A percentile compares a stretch with the other conserved stretches of the same genome.
Evolutionary conservation across 805 yeast genomes (phyloP).

Genomic region (Saccharomycopsis sp.): DNA sequence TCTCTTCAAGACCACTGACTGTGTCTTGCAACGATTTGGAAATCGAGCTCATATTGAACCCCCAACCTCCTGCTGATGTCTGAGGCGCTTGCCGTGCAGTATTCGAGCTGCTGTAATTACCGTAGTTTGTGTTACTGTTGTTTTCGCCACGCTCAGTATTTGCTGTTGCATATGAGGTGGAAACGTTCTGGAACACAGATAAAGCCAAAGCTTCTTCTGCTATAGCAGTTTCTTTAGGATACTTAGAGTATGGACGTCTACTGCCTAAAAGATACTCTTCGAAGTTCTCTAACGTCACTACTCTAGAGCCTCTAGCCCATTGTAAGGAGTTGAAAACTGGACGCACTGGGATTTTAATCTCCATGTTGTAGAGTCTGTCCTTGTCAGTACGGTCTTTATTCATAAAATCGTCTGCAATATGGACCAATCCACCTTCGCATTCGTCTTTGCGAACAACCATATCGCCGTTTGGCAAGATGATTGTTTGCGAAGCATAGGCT

Average conservation of each 20-base stretch:
- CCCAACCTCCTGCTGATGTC: conserved; percentile 31
- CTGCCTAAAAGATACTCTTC: conserved; percentile 68
- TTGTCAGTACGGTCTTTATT: conserved; percentile 25
- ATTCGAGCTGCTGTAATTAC: background rate
- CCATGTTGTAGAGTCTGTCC: conserved; percentile 66
- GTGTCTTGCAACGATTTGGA: conserved; percentile 44
- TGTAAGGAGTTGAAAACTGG: conserved; percentile 75
- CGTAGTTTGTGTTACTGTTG: background rate
- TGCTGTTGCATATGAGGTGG: background rate
- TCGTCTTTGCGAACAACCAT: conserved; percentile 48
- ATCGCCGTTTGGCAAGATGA: conserved; percentile 53
- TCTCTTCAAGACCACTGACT: conserved; percentile 46
- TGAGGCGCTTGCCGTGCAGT: background rate
- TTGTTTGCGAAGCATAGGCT: conserved; percentile 36
- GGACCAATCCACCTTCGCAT: conserved; percentile 47
- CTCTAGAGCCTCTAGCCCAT: conserved; percentile 77
- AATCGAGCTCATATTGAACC: conserved; percentile 32
- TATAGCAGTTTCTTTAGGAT: conserved; percentile 47
- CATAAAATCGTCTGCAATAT: conserved; percentile 28
- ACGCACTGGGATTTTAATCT: conserved; percentile 63
- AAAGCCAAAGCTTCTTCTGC: conserved; percentile 38
- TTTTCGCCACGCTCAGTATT: background rate
- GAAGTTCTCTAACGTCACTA: conserved; percentile 56
- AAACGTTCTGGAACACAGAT: conserved; percentile 24
- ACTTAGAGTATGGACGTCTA: conserved; percentile 54